phyloP scores from a whole-genome alignment of 192 early-diverging fungal species.

The Chytriomyces sp. region DNA sequence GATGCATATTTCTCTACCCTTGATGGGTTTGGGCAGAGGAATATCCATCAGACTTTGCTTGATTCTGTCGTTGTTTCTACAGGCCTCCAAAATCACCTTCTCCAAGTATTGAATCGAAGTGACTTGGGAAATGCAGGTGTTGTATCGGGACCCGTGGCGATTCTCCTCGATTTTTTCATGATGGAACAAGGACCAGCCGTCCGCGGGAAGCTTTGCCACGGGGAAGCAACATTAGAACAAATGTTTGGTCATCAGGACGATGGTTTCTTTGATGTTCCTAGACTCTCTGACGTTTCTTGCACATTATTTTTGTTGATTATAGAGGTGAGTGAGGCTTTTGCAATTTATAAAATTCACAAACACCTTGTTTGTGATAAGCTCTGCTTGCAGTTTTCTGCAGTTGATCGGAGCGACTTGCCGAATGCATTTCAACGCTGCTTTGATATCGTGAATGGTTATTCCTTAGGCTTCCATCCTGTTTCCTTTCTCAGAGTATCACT shows the following conservation, averaged over 20 bases:
- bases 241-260: not conserved
- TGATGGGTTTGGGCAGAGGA: slow-evolving; percentile 24
- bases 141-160: not conserved
- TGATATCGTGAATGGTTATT: not conserved
- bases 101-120: not conserved
- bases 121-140: not conserved
- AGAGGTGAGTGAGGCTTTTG: not conserved
- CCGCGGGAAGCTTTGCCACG: slow-evolving; percentile 24
- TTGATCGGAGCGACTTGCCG: not conserved
- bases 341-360: not conserved
- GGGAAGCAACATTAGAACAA: not conserved
- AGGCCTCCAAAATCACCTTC: not conserved
- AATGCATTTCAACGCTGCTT: not conserved
- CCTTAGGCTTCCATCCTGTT: slow-evolving; percentile 12
- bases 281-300: not conserved
- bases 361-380: not conserved
- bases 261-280: not conserved
- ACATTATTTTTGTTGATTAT: not conserved
- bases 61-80: not conserved
- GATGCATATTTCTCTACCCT: slow-evolving; percentile 22
- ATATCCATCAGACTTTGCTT: slow-evolving; percentile 15
- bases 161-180: slow-evolving; percentile 19
- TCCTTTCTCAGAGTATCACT: slow-evolving; percentile 11
- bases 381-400: not conserved
- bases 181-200: slow-evolving; percentile 11